Base-by-base conservation (phyloP, 2,329 filamentous ascomycete genomes). In the Pezicula radicicola region DNA sequence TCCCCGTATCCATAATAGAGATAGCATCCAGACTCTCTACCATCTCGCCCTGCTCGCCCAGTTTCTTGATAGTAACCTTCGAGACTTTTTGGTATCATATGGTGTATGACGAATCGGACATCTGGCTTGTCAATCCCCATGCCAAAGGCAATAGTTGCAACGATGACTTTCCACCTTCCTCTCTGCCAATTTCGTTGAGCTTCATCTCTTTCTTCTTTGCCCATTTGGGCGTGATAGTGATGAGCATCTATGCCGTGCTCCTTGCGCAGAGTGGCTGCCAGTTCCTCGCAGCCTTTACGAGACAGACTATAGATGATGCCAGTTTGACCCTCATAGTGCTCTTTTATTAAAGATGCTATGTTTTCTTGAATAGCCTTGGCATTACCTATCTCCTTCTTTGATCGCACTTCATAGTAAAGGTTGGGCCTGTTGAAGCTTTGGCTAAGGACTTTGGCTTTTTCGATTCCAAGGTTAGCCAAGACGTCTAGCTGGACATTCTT, bases 71-170 rank as follows among this genome's bases (percentile, higher is more conserved):
- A 99, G 69, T 99, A 99, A 1, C 94, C 94, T 71, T 99, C 94
- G 49, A 99, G 75, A 62, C 91, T 97, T 70, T 99, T 97, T 1
- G 94, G 94, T 6, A 99, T 78, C 41, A 85, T 89, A 63, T 96
- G 87, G 66, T 99, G 95, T 39, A 99, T 90, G 33, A 99, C 94
- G 67, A 96, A 99, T 27, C 94, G 88, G 45, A 99, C 94, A 67
- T 99, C 88, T 1, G 92, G 83, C 69, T 99, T 99, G 74, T 99
- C 94, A 59, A 99, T 99, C n/a, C 94, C 94, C 94, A 99, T 99
- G 6, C 94, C 94, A 66, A 99, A 99, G 21, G 94, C 94, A 68
- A 99, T 97, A 0, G 94, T 99, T 18, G 94, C 95, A 46, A 99
- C 94, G 41, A 99, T 95, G 33, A 99, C 89, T 60, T 96, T 88